These are phyloP conservation scores for Linnemannia hyalina DNA, from an alignment of 192 early-diverging fungal species.

Conservation along the genomic window DNA sequence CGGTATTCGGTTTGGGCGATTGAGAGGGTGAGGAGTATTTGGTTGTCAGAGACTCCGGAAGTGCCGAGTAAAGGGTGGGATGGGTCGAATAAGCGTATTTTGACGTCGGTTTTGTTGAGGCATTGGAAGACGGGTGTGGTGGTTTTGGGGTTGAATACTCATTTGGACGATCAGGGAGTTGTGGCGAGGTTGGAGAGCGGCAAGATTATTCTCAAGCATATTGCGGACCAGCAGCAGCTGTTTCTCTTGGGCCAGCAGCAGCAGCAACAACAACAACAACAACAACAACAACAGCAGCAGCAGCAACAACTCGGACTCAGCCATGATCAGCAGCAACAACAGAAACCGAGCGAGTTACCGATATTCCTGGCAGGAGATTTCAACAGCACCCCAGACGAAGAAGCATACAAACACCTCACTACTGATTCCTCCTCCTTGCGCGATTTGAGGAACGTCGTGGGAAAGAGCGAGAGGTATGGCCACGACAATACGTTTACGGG, in stretches of 20 bases:
- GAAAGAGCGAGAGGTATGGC: slow-evolving; percentile 15
- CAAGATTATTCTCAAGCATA: slow-evolving; percentile 19
- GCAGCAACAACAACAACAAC: no score
- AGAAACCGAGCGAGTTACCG: not conserved
- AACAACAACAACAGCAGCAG: not conserved
- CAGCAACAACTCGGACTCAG: not conserved
- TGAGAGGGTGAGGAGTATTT: slow-evolving; percentile 3
- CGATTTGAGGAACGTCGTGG: slow-evolving; percentile 16
- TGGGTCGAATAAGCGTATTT: slow-evolving; percentile 24
- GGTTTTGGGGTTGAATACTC: slow-evolving; percentile 28
- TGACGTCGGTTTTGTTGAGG: slow-evolving; percentile 15
- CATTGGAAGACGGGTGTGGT: slow-evolving; percentile 10
- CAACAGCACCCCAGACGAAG: slow-evolving; percentile 20
- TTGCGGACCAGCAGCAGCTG: not conserved
- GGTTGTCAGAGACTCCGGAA: slow-evolving; percentile 27
- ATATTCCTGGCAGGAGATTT: slow-evolving; percentile 19
- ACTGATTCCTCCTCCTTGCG: not conserved
- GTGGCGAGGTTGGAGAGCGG: slow-evolving; percentile 12
- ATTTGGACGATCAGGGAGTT: slow-evolving; percentile 25
- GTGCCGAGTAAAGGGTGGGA: slow-evolving; percentile 24
- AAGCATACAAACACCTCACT: slow-evolving; percentile 3
- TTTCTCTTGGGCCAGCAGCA: not conserved
- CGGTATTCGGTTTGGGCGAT: slow-evolving; percentile 13
- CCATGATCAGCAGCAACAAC: not conserved
- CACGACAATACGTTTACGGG: slow-evolving; percentile 22